phyloP scores from a whole-genome alignment of 192 early-diverging fungal genomes.

The Backusella luteola region DNA sequence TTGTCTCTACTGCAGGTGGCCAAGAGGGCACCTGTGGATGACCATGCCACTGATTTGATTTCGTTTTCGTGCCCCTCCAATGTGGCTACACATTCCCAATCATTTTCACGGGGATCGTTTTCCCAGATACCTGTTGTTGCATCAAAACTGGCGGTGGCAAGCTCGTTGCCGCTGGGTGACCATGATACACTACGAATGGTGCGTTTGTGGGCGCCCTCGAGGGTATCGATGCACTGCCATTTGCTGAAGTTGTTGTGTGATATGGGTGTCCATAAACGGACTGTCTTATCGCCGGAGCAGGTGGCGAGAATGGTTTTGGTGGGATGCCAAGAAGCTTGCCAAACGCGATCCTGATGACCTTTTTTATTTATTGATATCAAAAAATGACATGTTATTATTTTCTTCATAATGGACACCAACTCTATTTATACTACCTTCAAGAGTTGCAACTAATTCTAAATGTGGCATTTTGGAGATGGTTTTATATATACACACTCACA shows the following conservation, averaged over 20 bases:
- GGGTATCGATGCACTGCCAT: constrained; percentile 70
- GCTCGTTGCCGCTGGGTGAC: constrained; percentile 63
- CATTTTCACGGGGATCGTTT: constrained; percentile 48
- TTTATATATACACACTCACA: not conserved
- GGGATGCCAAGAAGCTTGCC: constrained; percentile 86
- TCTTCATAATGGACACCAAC: not conserved
- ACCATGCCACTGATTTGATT: constrained; percentile 92
- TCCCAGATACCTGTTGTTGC: constrained; percentile 93
- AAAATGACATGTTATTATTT: not conserved
- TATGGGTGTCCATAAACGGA: constrained; percentile 76
- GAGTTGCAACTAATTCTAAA: constrained; percentile 14
- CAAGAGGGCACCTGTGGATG: constrained; percentile 73
- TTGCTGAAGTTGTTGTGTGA: constrained; percentile 39
- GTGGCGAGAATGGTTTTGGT: constrained; percentile 71
- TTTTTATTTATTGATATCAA: not conserved
- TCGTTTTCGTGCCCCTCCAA: constrained; percentile 99
- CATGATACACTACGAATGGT: constrained; percentile 90
- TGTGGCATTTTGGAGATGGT: constrained; percentile 7
- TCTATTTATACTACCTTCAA: constrained; percentile 11
- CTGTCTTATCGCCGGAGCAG: constrained; percentile 86
- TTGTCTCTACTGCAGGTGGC: constrained; percentile 96
- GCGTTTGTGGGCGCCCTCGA: constrained; percentile 88
- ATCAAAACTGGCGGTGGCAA: constrained; percentile 93
- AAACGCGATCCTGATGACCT: constrained; percentile 84
- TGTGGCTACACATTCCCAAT: constrained; percentile 89